Percentiles rank a stretch among this genome's conserved stretches.
phyloP scores from a whole-genome alignment of 1,139 yeast species.

The Meyerozyma carpophila region DNA sequence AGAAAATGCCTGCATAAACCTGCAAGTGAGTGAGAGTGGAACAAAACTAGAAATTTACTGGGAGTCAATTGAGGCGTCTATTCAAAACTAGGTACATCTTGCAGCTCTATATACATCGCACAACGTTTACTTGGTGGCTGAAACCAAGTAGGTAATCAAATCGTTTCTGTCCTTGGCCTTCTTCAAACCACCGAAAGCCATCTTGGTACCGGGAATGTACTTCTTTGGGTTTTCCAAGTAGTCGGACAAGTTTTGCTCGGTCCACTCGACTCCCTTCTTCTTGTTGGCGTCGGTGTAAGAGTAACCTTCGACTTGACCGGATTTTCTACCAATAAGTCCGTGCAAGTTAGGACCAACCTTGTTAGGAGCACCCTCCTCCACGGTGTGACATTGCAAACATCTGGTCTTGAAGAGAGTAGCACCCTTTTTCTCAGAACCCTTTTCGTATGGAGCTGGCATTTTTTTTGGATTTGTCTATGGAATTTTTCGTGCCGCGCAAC shows the following conservation, averaged over 20 bases:
- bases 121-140: slow-evolving; percentile 58
- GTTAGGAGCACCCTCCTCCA: slow-evolving; percentile 93
- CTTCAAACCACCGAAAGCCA: slow-evolving; percentile 99
- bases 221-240: slow-evolving; percentile 99
- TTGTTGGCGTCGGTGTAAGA: slow-evolving; percentile 98
- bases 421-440: slow-evolving; percentile 94
- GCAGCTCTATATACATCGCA: not conserved
- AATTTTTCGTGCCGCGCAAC: not conserved
- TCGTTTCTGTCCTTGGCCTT: slow-evolving; percentile 99
- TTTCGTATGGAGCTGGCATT: slow-evolving; percentile 64
- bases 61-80: not conserved
- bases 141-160: slow-evolving; percentile 81
- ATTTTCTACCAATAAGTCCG: slow-evolving; percentile 87
- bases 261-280: slow-evolving; percentile 90
- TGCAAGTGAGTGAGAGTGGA: too few species aligned
- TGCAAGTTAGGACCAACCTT: slow-evolving; percentile 98
- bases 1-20: not conserved
- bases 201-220: slow-evolving; percentile 99
- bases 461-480: slow-evolving; percentile 2
- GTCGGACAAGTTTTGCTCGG: slow-evolving; percentile 83
- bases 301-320: slow-evolving; percentile 91
- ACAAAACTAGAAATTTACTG: not conserved
- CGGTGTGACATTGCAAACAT: slow-evolving; percentile 98
- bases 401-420: slow-evolving; percentile 97
- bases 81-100: not conserved